A percentile compares a stretch with the other conserved stretches of the same genome.
Conservation (phyloP, 2,329 filamentous ascomycete genomes). For the Venturia pyrina region DNA sequence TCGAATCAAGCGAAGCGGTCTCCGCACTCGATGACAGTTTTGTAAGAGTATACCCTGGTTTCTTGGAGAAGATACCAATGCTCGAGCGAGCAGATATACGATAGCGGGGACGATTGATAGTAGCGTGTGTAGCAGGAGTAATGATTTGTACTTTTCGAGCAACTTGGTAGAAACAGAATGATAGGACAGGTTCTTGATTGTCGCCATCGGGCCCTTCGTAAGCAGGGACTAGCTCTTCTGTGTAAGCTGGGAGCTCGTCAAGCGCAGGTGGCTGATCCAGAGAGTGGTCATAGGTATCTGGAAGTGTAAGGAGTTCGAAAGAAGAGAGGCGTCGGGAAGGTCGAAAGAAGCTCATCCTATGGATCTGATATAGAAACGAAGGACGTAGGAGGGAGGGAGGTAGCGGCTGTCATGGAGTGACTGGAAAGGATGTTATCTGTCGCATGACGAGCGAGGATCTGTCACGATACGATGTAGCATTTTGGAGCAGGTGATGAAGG, state of each 20-base stretch:
- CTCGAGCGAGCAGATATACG: not conserved
- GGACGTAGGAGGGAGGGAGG: not conserved
- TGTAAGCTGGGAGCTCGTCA: conserved; percentile 2
- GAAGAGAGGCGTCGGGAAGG: not conserved
- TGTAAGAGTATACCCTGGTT: conserved; percentile 9
- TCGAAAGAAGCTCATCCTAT: not conserved
- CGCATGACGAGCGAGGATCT: not conserved
- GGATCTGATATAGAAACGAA: not conserved
- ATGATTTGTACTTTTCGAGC: conserved; percentile 8
- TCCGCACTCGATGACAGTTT: not conserved
- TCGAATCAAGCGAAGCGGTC: not conserved
- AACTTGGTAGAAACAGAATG: conserved; percentile 8
- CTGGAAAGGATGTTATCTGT: not conserved
- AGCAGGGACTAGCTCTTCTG: not conserved
- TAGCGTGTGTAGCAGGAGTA: conserved; percentile 1
- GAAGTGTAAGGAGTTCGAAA: not conserved
- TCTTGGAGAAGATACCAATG: conserved; percentile 5
- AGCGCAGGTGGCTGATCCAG: not conserved
- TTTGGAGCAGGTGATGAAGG: not conserved
- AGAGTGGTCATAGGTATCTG: not conserved
- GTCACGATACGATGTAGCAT: not conserved
- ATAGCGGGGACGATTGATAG: conserved; percentile 4
- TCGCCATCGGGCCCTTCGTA: not conserved
- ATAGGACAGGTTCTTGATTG: not conserved
- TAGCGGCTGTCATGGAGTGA: not conserved